Percentiles rank a stretch among this genome's conserved stretches.
Conservation (phyloP, 306 rosid species). For the Prunus salicina region DNA sequence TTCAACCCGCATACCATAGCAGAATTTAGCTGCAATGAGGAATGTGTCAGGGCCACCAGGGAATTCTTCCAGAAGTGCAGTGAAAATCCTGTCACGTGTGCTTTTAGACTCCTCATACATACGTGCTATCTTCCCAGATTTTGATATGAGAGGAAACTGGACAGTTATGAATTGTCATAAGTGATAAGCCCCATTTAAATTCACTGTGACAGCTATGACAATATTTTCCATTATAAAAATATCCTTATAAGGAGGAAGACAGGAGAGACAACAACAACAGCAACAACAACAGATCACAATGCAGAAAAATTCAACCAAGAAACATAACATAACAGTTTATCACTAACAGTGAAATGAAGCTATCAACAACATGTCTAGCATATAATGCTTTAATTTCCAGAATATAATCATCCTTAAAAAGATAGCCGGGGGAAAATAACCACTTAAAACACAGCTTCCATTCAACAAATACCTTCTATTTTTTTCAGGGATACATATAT, state of each 20-base stretch:
- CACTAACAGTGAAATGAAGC: neutral
- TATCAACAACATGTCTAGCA: neutral
- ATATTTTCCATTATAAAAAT: neutral
- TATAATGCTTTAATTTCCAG: neutral
- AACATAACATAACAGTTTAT: neutral
- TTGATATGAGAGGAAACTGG: conserved; percentile 94
- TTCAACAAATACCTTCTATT: neutral
- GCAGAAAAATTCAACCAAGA: neutral
- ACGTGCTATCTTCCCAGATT: conserved; percentile 69
- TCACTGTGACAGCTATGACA: conserved; percentile 5
- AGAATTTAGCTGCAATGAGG: conserved; percentile 65
- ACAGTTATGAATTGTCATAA: conserved; percentile 24
- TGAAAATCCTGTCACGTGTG: conserved; percentile 33
- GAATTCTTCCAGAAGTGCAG: conserved; percentile 58
- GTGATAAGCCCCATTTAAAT: conserved; percentile 21
- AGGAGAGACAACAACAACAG: neutral
- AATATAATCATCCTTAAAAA: neutral
- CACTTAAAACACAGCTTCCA: neutral
- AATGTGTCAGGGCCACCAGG: conserved; percentile 88
- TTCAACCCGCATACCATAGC: conserved; percentile 70
- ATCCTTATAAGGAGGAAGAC: neutral
- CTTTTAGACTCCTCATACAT: conserved; percentile 52
- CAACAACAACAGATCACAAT: neutral
- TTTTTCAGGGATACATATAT: neutral
- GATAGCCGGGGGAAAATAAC: neutral